Evolutionary conservation across 2,329 filamentous ascomycete species (phyloP).

Genomic region (Xylariomycetidae sp.): DNA sequence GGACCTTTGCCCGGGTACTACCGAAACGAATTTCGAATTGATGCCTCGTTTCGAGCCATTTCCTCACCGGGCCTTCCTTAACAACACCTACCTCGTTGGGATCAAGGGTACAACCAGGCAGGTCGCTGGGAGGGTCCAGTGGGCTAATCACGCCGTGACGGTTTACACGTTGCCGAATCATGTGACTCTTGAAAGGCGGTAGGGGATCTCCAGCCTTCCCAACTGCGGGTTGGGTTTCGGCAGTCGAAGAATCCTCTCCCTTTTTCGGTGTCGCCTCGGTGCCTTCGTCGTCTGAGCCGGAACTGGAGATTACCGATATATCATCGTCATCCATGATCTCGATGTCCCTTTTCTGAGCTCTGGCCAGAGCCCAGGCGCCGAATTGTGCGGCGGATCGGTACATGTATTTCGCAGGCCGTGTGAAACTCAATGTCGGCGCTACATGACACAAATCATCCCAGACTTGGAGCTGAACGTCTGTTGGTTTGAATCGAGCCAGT

Average conservation of each 20-base stretch:
- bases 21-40: constrained; percentile 72
- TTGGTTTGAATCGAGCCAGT: constrained; percentile 69
- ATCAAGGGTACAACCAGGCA: constrained; percentile 61
- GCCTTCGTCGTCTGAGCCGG: constrained; percentile 38
- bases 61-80: constrained; percentile 72
- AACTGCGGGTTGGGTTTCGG: constrained; percentile 40
- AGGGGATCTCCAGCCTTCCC: constrained; percentile 85
- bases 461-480: constrained; percentile 88
- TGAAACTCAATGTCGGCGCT: constrained; percentile 89
- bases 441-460: constrained; percentile 97
- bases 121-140: constrained; percentile 58
- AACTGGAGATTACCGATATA: constrained; percentile 68
- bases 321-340: constrained; percentile 77
- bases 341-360: constrained; percentile 74
- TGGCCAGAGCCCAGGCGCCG: constrained; percentile 82
- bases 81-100: constrained; percentile 68
- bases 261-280: constrained; percentile 19
- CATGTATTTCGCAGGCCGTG: constrained; percentile 93
- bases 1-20: constrained; percentile 63
- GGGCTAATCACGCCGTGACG: constrained; percentile 70
- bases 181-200: constrained; percentile 74
- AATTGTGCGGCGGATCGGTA: constrained; percentile 90
- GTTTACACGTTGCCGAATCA: constrained; percentile 87
- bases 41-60: constrained; percentile 74
- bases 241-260: constrained; percentile 8